phyloP scores from a whole-genome alignment of 306 rosid species.

The Casuarina cunninghamiana region DNA sequence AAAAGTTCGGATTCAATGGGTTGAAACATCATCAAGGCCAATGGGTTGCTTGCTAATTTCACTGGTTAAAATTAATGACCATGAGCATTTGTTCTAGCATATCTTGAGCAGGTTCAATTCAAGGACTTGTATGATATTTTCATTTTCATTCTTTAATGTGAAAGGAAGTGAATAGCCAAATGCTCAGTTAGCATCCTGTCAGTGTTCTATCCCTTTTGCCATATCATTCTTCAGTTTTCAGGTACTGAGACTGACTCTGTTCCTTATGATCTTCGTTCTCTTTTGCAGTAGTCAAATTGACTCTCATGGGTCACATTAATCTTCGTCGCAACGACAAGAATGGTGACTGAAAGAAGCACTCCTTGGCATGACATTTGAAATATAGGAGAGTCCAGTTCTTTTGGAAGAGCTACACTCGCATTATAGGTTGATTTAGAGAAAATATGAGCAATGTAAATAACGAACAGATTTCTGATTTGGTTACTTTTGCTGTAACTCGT shows the following conservation, averaged over 20 bases:
- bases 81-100: not conserved
- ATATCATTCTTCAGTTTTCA: conserved; percentile 2
- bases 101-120: not conserved
- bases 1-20: not conserved
- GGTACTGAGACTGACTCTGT: conserved; percentile 7
- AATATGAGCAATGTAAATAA: not conserved
- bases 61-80: not conserved
- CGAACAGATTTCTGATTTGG: conserved; percentile 8
- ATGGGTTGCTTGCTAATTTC: not conserved
- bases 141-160: not conserved
- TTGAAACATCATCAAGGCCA: not conserved
- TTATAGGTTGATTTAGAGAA: not conserved
- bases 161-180: not conserved
- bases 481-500: conserved; percentile 24
- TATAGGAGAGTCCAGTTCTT: not conserved
- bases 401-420: conserved; percentile 7
- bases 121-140: not conserved
- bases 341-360: conserved; percentile 25
- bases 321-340: conserved; percentile 14
- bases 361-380: not conserved
- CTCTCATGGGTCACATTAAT: not conserved
- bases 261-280: conserved; percentile 19
- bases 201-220: not conserved
- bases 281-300: conserved; percentile 56
- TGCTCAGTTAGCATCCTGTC: not conserved